Evolutionary conservation across 371 early-diverging fungal species (phyloP).

Genomic region (Mortierella sp.): DNA sequence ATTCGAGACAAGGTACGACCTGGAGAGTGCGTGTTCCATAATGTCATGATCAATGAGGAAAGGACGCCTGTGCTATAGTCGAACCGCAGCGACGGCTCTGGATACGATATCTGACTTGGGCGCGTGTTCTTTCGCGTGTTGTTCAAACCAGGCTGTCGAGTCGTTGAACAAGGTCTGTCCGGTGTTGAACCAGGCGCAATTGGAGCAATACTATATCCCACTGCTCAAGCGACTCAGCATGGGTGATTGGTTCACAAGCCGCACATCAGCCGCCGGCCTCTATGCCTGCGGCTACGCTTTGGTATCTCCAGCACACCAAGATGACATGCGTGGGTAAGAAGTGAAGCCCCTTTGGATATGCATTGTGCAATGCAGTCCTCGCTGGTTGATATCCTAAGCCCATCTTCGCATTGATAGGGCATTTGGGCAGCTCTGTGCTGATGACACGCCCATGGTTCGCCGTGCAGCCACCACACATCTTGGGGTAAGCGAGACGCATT

Average conservation of each 20-base stretch:
- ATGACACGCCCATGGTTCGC: constrained; percentile 98
- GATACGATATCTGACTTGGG: no score
- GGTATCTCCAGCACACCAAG: constrained; percentile 77
- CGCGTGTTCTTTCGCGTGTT: background rate
- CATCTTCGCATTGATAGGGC: constrained; percentile 48
- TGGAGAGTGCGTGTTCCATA: background rate
- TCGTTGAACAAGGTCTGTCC: constrained; percentile 86
- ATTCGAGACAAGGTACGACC: constrained; percentile 91
- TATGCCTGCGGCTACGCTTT: constrained; percentile 86
- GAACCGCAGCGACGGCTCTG: no score
- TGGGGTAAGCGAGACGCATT: constrained; percentile 61
- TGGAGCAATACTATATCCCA: constrained; percentile 91
- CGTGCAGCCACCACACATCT: constrained; percentile 94
- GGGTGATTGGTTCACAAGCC: constrained; percentile 98
- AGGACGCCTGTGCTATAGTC: no score
- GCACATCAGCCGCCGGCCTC: constrained; percentile 93
- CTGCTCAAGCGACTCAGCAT: constrained; percentile 88
- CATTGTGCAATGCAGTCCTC: background rate
- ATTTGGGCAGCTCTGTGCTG: constrained; percentile 83
- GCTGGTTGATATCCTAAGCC: background rate
- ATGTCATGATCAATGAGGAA: no score
- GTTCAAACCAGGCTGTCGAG: constrained; percentile 82
- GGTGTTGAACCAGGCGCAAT: constrained; percentile 76
- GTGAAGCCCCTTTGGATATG: background rate
- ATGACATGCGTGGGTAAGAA: constrained; percentile 82